Evolutionary conservation across 352 stramenopile species (phyloP).

Genomic region (Globisporangium sylvaticum): DNA sequence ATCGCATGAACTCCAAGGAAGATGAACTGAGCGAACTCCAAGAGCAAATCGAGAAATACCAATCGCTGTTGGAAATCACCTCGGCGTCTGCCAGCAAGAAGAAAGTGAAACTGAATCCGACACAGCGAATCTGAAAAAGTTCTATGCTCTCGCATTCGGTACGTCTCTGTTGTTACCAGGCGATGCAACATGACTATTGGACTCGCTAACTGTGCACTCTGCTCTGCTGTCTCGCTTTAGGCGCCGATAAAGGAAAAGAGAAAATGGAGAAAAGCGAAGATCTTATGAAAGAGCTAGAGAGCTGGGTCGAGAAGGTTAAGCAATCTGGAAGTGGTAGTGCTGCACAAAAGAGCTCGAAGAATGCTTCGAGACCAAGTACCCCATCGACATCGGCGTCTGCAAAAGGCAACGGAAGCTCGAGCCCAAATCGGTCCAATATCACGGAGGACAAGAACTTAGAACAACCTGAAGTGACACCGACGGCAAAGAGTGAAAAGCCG

Average conservation of each 20-base stretch:
- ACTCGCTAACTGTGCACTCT: not conserved
- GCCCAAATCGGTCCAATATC: not conserved
- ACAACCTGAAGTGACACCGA: not conserved
- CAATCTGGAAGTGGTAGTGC: not conserved
- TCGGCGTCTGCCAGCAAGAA: constrained; percentile 20
- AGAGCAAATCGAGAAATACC: constrained; percentile 82
- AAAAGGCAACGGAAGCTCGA: not conserved
- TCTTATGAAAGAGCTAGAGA: constrained; percentile 23
- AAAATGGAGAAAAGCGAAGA: constrained; percentile 14
- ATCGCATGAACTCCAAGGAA: constrained; percentile 88
- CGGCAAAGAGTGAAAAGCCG: not conserved
- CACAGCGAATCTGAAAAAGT: constrained; percentile 7
- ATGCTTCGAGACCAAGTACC: not conserved
- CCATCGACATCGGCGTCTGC: not conserved
- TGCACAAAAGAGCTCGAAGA: not conserved
- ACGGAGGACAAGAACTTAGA: not conserved
- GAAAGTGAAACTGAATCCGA: not conserved
- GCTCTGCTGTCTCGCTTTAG: not conserved
- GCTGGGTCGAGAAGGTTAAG: constrained; percentile 18
- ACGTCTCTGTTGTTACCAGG: not conserved
- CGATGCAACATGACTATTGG: not conserved
- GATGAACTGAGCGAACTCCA: constrained; percentile 82
- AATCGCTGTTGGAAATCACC: constrained; percentile 67
- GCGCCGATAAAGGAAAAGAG: constrained; percentile 9
- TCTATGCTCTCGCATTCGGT: constrained; percentile 16